Conservation (phyloP, 176 grass and related monocot genomes). For the Aegilops tauschii region DNA sequence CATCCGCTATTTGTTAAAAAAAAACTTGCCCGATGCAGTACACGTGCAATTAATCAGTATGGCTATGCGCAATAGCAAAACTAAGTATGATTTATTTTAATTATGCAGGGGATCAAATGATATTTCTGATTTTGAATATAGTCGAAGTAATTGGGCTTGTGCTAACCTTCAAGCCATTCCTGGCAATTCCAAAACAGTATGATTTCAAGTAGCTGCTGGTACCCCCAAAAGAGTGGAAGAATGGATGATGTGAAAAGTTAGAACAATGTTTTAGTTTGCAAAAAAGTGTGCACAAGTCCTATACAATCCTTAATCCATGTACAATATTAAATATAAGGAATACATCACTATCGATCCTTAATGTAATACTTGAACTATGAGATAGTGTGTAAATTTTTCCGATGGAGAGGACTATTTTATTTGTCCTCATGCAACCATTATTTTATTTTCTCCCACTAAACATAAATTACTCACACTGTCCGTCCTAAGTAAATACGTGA, state of each 20-base stretch:
- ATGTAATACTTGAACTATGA: neutral
- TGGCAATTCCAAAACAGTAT: constrained; percentile 13
- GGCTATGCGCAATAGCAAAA: neutral
- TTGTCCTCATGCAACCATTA: neutral
- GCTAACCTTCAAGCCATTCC: constrained; percentile 45
- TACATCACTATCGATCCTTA: neutral
- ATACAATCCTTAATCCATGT: neutral
- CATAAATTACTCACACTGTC: too few species aligned
- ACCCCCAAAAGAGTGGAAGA: neutral
- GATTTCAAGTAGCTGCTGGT: neutral
- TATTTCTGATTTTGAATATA: constrained; percentile 38
- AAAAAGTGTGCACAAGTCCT: neutral
- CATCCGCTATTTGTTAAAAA: too few species aligned
- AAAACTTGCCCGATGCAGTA: neutral
- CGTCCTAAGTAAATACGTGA: too few species aligned
- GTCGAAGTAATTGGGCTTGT: constrained; percentile 25
- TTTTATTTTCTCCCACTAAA: neutral
- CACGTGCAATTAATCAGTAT: neutral
- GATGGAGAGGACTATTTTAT: too few species aligned
- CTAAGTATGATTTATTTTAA: neutral
- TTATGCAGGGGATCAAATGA: constrained; percentile 36
- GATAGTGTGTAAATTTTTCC: neutral
- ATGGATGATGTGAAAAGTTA: neutral
- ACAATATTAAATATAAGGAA: neutral
- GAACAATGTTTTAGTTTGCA: neutral